Base-by-base conservation (phyloP, 495 filamentous ascomycete genomes). In the Apodospora peruviana region DNA sequence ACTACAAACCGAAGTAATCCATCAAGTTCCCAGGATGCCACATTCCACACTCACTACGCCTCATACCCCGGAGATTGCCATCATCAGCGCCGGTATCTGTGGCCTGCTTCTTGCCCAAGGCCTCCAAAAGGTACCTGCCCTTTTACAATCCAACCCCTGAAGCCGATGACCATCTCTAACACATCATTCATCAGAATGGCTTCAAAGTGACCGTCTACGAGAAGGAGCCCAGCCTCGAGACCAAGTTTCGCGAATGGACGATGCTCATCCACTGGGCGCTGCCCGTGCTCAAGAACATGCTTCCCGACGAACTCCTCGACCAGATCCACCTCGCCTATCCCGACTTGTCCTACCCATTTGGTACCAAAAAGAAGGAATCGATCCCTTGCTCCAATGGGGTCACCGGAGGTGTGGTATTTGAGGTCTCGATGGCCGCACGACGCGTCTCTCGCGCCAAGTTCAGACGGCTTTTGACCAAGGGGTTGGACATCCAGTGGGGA, bases 181-280 rank as follows among this genome's bases (percentile, higher is more conserved):
- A 43, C 11, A 8, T 12, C 27, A 7, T 12, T 12, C 27, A 32
- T 32, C 27, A 32, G 77, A 64, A 74, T 45, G 69, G 71, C 12
- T 71, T 81, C 36, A 55, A 65, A 20, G 74, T 66, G 47, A 68
- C 61, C 18, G 52, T 81, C 35, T 75, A 71, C 55, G 78, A 81
- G 54, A 67, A 67, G 36, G 62, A 76, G 40, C 20, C 42, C 0
- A 22, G 48, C n/a, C 43, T 77, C 47, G 61, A 68, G 16, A 49
- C 52, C 5, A 68, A 67, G 9, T 48, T 61, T 4, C 65, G 78
- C 3, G 76, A 82, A 55, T 82, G 79, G 80, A 77, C 72, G 36
- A 76, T 81, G 51, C 64, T 71, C 10, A 55, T 79, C 11, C 76
- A 82, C 50, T 83, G 78, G 78, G 71, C 69, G 0, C 58, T 67